Evolutionary conservation across 169 alveolate species (phyloP).

Genomic region (Cryptosporidium ubiquitum): DNA sequence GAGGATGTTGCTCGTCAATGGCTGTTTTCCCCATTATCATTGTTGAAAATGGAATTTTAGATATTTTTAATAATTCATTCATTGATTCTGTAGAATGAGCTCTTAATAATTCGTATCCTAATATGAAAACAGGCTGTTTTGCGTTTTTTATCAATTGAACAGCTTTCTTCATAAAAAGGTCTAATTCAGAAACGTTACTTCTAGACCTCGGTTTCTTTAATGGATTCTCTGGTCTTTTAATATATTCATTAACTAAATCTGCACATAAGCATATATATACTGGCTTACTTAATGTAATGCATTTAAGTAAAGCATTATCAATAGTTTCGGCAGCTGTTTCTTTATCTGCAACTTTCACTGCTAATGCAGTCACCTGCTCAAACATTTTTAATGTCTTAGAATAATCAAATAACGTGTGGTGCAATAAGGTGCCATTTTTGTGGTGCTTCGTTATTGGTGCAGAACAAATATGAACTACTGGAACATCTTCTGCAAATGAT

Average conservation of each 20-base stretch:
- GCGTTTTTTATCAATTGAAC: conserved; percentile 28
- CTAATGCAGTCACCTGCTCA: conserved; percentile 73
- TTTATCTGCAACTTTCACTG: conserved; percentile 35
- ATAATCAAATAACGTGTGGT: conserved; percentile 79
- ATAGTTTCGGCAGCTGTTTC: conserved; percentile 73
- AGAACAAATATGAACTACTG: conserved; percentile 79
- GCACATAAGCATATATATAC: conserved; percentile 77
- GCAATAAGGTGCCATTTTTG: conserved; percentile 71
- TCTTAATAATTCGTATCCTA: conserved; percentile 75
- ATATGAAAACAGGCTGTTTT: conserved; percentile 73
- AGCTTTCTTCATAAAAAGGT: conserved; percentile 24
- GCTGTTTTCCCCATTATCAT: conserved; percentile 77
- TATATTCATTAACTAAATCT: conserved; percentile 69
- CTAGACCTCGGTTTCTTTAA: background rate
- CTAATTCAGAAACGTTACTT: conserved; percentile 46
- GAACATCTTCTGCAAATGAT: conserved; percentile 77
- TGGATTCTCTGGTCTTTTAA: conserved; percentile 47
- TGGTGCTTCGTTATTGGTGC: conserved; percentile 73
- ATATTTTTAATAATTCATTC: conserved; percentile 59
- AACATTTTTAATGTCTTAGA: conserved; percentile 72
- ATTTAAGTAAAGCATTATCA: conserved; percentile 62
- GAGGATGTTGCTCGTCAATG: conserved; percentile 76
- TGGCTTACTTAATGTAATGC: conserved; percentile 74
- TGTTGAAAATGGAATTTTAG: conserved; percentile 77
- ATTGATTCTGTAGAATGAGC: conserved; percentile 25